A percentile compares a stretch with the other conserved stretches of the same genome.
Conservation (phyloP, 192 early-diverging fungal species). For the Coemansia sp. region DNA sequence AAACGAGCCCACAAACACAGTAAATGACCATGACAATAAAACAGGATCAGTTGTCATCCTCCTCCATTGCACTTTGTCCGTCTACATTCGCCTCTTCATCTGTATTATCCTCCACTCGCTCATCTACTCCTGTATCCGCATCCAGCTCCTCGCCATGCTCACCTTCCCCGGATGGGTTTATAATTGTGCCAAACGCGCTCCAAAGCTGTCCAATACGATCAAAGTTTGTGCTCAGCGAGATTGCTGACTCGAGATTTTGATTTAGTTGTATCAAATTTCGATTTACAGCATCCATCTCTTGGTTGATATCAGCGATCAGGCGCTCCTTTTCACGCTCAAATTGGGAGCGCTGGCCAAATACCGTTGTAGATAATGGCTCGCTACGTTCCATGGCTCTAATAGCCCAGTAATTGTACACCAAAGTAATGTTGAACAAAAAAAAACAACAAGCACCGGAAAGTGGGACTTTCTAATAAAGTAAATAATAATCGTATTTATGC, state of each 20-base stretch:
- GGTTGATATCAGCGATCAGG: conserved; percentile 45
- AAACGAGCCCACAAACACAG: no score
- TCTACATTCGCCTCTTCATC: no score
- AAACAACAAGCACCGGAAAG: no score
- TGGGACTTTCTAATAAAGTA: no score
- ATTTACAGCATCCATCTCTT: conserved; percentile 44
- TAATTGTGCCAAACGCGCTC: conserved; percentile 47
- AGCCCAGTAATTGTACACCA: no score
- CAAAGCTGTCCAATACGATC: conserved; percentile 36
- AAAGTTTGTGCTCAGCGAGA: conserved; percentile 42
- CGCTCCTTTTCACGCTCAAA: conserved; percentile 52
- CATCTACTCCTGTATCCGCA: no score
- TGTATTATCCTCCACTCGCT: no score
- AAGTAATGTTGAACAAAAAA: no score
- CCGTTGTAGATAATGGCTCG: conserved; percentile 13
- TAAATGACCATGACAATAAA: no score
- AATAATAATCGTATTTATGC: no score
- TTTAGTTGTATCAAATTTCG: conserved; percentile 42
- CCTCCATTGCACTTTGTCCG: no score
- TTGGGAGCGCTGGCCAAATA: conserved; percentile 25
- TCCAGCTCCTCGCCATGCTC: conserved; percentile 2
- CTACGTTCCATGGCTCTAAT: conserved; percentile 29
- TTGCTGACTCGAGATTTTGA: conserved; percentile 49
- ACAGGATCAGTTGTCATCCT: no score
- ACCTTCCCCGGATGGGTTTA: conserved; percentile 29